Base-by-base conservation (phyloP, 2,329 filamentous ascomycete genomes). In the Sclerotinia trifoliorum region DNA sequence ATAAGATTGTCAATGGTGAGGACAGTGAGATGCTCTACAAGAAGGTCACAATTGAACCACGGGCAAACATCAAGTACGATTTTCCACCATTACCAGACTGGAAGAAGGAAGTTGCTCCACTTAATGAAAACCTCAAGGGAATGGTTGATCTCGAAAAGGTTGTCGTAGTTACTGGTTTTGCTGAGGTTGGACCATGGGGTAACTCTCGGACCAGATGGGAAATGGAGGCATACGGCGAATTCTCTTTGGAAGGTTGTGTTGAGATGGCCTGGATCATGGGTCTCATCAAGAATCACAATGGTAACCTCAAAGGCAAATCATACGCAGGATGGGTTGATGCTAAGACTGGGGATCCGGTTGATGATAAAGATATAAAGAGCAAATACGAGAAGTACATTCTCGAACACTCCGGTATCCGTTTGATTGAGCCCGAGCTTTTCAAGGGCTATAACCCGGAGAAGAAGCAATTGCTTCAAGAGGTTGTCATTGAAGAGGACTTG, bases 211-310 rank as follows among this genome's bases (percentile, higher is more conserved):
- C 95, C 57, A 89, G 95, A 71, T 99, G 95, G 95, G 95, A 99
- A 83, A 99, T 99, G 94, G 95, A 99, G 80, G 94, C 95, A 1
- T 89, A 94, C 74, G 95, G 95, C 78, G 87, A 97, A 77, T 99
- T 99, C 83, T 98, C 95, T 11, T 87, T 99, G 19, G 96, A 99
- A 80, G 95, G 95, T 42, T 98, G 95, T 77, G 90, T 99, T 70
- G 95, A 99, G 81, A 99, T 99, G 95, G 94, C 95, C 44, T 99
- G 95, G 95, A 93, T 99, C 80, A 99, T 98, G 94, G 95, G 95
- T 77, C 88, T 98, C 70, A 98, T 99, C 83, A 97, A 94, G 85
- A 96, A 99, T 80, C 92, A 97, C 84, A 98, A 98, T 75, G 95
- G 95, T 24, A 89, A 90, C 44, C 88, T 99, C 79, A 99, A 99